These are phyloP conservation scores for Fraxinus excelsior DNA, from an alignment of 257 asterid species.

Conservation along the genomic window DNA sequence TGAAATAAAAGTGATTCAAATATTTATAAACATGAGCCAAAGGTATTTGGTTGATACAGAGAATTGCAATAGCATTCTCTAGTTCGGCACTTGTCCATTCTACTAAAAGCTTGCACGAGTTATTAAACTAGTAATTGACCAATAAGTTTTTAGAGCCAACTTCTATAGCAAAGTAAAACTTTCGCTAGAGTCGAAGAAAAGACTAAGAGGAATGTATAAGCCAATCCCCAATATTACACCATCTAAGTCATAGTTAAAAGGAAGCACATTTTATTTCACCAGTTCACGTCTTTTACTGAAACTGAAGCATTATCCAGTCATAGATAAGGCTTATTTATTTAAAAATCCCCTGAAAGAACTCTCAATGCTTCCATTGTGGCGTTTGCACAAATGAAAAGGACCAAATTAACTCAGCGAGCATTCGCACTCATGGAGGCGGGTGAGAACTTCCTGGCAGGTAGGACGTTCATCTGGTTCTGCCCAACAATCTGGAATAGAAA, in stretches of 20 bases:
- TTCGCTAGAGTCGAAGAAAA: neutral
- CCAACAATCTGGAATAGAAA: slow-evolving; percentile 77
- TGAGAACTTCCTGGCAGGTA: slow-evolving; percentile 64
- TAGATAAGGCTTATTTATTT: neutral
- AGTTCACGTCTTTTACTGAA: neutral
- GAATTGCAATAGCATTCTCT: too few relatives aligned
- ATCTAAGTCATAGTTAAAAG: neutral
- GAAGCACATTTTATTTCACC: neutral
- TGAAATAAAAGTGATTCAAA: too few relatives aligned
- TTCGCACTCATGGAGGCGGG: slow-evolving; percentile 70
- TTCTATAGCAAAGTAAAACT: neutral
- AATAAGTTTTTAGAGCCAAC: neutral
- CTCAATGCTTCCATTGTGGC: neutral
- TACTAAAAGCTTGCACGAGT: too few relatives aligned
- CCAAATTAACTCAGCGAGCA: slow-evolving; percentile 35
- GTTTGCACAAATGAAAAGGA: slow-evolving; percentile 8
- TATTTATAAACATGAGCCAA: too few relatives aligned
- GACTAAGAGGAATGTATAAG: too few relatives aligned
- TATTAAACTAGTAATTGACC: neutral
- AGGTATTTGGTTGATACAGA: too few relatives aligned
- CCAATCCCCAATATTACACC: neutral
- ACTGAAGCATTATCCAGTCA: neutral
- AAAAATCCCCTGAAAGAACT: neutral
- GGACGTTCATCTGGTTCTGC: slow-evolving; percentile 86
- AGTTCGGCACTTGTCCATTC: too few relatives aligned